Conservation (phyloP, 2,329 filamentous ascomycete genomes). For the Phialemonium atrogriseum region DNA sequence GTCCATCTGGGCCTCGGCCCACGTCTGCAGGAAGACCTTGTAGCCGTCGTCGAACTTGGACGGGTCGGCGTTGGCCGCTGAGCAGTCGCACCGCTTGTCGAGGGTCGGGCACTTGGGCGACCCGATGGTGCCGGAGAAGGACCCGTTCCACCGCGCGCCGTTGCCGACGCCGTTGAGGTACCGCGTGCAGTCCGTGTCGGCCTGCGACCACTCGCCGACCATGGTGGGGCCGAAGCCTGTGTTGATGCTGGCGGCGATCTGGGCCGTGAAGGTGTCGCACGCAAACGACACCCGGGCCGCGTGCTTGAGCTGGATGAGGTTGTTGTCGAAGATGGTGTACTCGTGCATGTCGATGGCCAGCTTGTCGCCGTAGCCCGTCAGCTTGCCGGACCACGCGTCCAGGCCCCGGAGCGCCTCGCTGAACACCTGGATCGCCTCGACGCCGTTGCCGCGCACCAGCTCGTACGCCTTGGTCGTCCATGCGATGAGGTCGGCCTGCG, state of each 20-base stretch:
- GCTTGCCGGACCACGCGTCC: constrained; percentile 75
- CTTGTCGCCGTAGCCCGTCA: constrained; percentile 60
- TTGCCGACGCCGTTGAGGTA: constrained; percentile 81
- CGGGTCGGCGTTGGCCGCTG: constrained; percentile 64
- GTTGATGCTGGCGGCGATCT: constrained; percentile 63
- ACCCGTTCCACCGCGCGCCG: constrained; percentile 86
- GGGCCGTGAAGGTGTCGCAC: constrained; percentile 74
- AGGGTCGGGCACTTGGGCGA: constrained; percentile 58
- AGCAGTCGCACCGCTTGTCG: constrained; percentile 60
- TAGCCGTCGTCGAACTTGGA: constrained; percentile 62
- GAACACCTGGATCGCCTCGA: constrained; percentile 64
- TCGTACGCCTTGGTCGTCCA: constrained; percentile 72
- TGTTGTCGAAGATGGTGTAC: constrained; percentile 91
- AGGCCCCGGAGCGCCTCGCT: constrained; percentile 91
- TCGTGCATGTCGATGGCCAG: constrained; percentile 89
- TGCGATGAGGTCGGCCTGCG: constrained; percentile 54
- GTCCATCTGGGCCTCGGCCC: constrained; percentile 90
- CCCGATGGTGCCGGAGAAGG: constrained; percentile 63
- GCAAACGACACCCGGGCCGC: constrained; percentile 76
- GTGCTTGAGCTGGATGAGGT: constrained; percentile 73
- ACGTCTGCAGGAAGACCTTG: constrained; percentile 75
- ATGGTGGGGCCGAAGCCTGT: constrained; percentile 85
- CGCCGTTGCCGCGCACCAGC: constrained; percentile 65
- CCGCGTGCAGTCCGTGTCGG: constrained; percentile 83
- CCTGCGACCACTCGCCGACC: constrained; percentile 93